A percentile compares a stretch with the other conserved stretches of the same genome.
phyloP scores from a whole-genome alignment of 2,329 filamentous ascomycete species.

The Hypoxylon sp. region DNA sequence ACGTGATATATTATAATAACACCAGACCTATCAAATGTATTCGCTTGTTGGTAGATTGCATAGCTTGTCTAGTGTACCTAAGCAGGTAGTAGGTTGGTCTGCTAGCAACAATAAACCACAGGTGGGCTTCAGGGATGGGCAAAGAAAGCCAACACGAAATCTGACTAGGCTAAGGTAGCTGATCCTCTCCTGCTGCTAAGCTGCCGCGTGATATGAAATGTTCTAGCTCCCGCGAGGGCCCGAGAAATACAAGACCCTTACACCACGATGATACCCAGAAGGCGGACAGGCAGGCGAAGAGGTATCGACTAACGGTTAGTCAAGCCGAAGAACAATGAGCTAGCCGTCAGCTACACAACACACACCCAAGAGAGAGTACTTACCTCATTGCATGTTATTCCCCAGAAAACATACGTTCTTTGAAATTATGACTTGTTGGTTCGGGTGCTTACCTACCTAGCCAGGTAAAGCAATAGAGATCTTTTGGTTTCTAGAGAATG shows the following conservation, averaged over 20 bases:
- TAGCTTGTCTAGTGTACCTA: no score
- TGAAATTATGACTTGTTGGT: neutral
- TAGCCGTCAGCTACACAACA: slow-evolving; percentile 16
- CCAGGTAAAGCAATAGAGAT: slow-evolving; percentile 15
- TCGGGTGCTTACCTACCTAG: no score
- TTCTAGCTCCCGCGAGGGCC: slow-evolving; percentile 20
- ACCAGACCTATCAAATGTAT: no score
- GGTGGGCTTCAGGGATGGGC: no score
- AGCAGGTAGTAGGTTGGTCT: no score
- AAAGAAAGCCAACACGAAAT: neutral
- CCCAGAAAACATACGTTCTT: slow-evolving; percentile 1
- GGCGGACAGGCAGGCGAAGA: slow-evolving; percentile 16
- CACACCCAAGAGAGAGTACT: no score
- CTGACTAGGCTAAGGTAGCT: slow-evolving; percentile 6
- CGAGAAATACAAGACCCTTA: no score
- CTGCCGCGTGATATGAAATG: slow-evolving; percentile 12
- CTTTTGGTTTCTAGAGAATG: no score
- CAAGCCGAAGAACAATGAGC: slow-evolving; percentile 15
- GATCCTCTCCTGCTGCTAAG: no score
- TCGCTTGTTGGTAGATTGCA: no score
- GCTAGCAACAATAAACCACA: no score
- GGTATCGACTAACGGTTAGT: slow-evolving; percentile 23
- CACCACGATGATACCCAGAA: slow-evolving; percentile 6
- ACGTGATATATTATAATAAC: slow-evolving; percentile 4
- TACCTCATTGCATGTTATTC: no score